Percentiles rank a stretch among this genome's conserved stretches.
These are phyloP conservation scores for Periconia sp. DNA, from an alignment of 2,329 filamentous ascomycete genomes.

Conservation along the genomic window DNA sequence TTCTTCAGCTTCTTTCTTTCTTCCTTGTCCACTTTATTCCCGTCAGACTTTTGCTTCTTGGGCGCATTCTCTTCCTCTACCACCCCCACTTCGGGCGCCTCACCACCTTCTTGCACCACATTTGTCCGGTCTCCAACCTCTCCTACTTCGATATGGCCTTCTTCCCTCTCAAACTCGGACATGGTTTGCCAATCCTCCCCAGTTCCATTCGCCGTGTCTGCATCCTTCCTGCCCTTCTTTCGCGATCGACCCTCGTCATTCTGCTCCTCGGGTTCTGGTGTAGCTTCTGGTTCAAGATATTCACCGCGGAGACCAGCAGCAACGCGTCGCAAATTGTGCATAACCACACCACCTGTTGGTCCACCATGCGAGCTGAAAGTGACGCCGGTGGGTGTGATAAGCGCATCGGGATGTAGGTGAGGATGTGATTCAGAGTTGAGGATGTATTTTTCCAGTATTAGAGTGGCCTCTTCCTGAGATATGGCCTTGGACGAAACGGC, in stretches of 20 bases:
- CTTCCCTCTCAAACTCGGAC: slow-evolving; percentile 46
- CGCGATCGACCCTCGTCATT: slow-evolving; percentile 8
- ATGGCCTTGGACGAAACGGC: slow-evolving; percentile 36
- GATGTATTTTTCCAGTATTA: slow-evolving; percentile 45
- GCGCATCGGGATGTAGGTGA: slow-evolving; percentile 53
- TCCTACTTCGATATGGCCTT: slow-evolving; percentile 44
- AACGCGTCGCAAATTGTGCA: slow-evolving; percentile 57
- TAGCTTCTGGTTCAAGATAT: slow-evolving; percentile 48
- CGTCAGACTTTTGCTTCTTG: slow-evolving; percentile 31
- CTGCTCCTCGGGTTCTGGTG: slow-evolving; percentile 42
- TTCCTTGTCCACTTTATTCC: slow-evolving; percentile 49
- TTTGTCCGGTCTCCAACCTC: slow-evolving; percentile 43
- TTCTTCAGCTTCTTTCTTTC: slow-evolving; percentile 60
- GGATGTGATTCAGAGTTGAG: slow-evolving; percentile 41
- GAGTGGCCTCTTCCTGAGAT: slow-evolving; percentile 35
- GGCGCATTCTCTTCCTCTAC: slow-evolving; percentile 19
- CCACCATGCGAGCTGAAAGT: slow-evolving; percentile 47
- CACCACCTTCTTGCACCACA: slow-evolving; percentile 30
- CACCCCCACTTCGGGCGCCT: slow-evolving; percentile 29
- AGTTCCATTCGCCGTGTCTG: slow-evolving; percentile 6
- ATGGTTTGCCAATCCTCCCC: slow-evolving; percentile 45
- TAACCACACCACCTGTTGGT: slow-evolving; percentile 49
- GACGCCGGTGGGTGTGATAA: slow-evolving; percentile 47
- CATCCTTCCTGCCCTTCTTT: slow-evolving; percentile 14
- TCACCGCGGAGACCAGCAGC: slow-evolving; percentile 57